Percentiles rank a stretch among this genome's conserved stretches.
These are phyloP conservation scores for Dinochytrium kinnereticum DNA, from an alignment of 371 early-diverging fungal genomes.

Conservation along the genomic window DNA sequence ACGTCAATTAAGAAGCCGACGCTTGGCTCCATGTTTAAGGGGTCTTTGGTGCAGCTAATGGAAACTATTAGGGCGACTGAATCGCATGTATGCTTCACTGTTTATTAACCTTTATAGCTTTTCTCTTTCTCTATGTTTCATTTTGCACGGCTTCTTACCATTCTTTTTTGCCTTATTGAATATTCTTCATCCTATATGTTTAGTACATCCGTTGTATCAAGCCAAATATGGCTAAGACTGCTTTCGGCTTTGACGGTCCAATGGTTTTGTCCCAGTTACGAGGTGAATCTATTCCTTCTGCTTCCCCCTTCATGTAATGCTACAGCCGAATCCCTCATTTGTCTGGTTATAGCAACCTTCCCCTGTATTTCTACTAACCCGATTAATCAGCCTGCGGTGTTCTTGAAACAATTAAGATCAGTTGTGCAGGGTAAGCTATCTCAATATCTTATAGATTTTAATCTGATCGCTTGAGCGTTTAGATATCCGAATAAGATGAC, in stretches of 20 bases:
- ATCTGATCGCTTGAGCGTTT: no score
- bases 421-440: slow-evolving; percentile 90
- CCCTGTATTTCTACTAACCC: neutral
- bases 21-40: slow-evolving; percentile 85
- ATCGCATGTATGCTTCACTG: slow-evolving; percentile 62
- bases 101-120: no score
- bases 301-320: no score
- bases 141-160: neutral
- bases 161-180: no score
- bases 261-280: slow-evolving; percentile 96
- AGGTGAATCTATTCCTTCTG: slow-evolving; percentile 15
- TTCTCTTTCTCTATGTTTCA: neutral
- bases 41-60: slow-evolving; percentile 89
- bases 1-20: slow-evolving; percentile 70
- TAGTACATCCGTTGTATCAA: slow-evolving; percentile 99
- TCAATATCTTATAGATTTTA: neutral
- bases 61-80: slow-evolving; percentile 91
- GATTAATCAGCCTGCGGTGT: slow-evolving; percentile 93
- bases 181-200: neutral
- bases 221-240: slow-evolving; percentile 91
- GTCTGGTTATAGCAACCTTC: no score
- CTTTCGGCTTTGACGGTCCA: slow-evolving; percentile 89
- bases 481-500: slow-evolving; percentile 97
- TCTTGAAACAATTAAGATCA: slow-evolving; percentile 98
- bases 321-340: no score